Conservation (phyloP, 306 rosid genomes). For the Sophora flavescens region DNA sequence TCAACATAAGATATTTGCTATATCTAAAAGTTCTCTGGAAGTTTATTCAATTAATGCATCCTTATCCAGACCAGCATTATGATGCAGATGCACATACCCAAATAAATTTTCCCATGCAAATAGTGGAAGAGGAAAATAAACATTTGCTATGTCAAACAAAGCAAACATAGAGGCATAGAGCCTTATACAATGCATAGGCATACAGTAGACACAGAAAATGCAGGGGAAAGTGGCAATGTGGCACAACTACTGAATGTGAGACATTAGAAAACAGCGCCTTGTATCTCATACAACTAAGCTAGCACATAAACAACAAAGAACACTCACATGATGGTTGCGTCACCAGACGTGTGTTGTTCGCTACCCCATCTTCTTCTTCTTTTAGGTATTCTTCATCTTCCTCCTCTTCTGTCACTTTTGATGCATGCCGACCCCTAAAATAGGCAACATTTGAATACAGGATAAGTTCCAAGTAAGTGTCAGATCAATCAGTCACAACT, state of each 20-base stretch:
- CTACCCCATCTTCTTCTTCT: conserved; percentile 91
- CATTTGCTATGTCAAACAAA: conserved; percentile 9
- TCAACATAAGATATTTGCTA: not conserved
- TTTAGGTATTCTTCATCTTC: conserved; percentile 96
- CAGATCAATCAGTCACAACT: conserved; percentile 28
- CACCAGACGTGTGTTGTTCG: conserved; percentile 81
- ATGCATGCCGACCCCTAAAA: conserved; percentile 96
- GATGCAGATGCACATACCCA: not conserved
- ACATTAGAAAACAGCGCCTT: not conserved
- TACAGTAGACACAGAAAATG: not conserved
- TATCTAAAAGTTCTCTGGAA: conserved; percentile 9
- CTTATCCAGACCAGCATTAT: conserved; percentile 29
- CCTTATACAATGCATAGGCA: conserved; percentile 11
- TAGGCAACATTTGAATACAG: conserved; percentile 40
- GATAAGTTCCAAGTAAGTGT: conserved; percentile 24
- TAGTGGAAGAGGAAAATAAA: not conserved
- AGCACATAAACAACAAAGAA: not conserved
- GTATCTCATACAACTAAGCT: conserved; percentile 10
- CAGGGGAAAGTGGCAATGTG: not conserved
- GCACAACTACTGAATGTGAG: conserved; percentile 11
- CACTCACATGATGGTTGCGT: conserved; percentile 91
- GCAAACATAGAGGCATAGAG: conserved; percentile 1
- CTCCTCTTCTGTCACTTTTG: conserved; percentile 95
- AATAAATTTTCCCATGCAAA: not conserved
- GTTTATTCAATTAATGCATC: conserved; percentile 15